Percentiles rank a stretch among this genome's conserved stretches.
Evolutionary conservation across 805 yeast genomes (phyloP).

Genomic region (Jamesozyma spencerorum): DNA sequence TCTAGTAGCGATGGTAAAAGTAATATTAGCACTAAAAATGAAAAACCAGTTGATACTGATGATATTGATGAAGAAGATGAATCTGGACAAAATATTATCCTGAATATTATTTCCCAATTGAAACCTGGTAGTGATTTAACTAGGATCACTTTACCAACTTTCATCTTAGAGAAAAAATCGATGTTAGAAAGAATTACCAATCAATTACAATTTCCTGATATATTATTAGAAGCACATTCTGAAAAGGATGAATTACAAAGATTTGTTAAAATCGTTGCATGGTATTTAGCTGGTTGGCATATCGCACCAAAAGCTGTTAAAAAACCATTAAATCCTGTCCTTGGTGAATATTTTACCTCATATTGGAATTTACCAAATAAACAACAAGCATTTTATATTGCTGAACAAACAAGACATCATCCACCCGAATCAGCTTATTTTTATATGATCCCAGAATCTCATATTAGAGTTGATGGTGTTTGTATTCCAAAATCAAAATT

Average conservation of each 20-base stretch:
- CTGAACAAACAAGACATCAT: constrained; percentile 96
- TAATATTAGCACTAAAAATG: neutral
- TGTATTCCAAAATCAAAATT: constrained; percentile 81
- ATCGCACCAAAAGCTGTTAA: constrained; percentile 98
- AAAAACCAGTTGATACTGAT: constrained; percentile 34
- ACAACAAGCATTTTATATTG: constrained; percentile 67
- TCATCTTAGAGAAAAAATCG: constrained; percentile 86
- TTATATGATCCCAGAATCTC: constrained; percentile 70
- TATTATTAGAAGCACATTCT: constrained; percentile 59
- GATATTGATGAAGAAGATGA: constrained; percentile 90
- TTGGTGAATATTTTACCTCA: constrained; percentile 85
- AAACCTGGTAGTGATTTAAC: constrained; percentile 89
- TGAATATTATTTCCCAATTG: constrained; percentile 82
- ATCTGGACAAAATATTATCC: constrained; percentile 75
- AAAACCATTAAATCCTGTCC: constrained; percentile 89
- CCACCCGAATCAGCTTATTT: constrained; percentile 97
- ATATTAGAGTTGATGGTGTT: constrained; percentile 81
- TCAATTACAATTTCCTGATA: constrained; percentile 69
- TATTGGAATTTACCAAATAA: constrained; percentile 82
- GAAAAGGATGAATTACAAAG: constrained; percentile 53
- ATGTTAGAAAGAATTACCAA: constrained; percentile 95
- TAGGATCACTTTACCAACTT: constrained; percentile 88
- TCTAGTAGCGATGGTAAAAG: neutral
- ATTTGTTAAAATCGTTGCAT: constrained; percentile 64
- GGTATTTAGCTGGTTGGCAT: constrained; percentile 97